A percentile compares a stretch with the other conserved stretches of the same genome.
These are phyloP conservation scores for Fusarium floridanum DNA, from an alignment of 2,329 filamentous ascomycete species.

Conservation along the genomic window DNA sequence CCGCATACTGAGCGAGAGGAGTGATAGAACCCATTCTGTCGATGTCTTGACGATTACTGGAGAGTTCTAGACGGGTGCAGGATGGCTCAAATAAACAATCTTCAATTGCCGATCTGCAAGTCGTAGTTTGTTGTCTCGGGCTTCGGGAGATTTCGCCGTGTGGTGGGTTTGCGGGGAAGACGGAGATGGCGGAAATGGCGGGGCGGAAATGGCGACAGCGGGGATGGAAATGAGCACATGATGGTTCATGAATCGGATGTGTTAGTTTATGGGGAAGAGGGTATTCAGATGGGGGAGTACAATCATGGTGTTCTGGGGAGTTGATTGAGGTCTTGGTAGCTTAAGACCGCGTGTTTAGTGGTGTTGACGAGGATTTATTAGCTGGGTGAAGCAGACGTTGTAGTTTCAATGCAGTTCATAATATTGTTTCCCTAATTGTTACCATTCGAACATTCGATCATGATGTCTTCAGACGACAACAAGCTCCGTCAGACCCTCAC, in stretches of 20 bases:
- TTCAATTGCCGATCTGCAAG: background rate
- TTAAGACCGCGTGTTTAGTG: background rate
- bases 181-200: slow-evolving; percentile 12
- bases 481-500: slow-evolving; percentile 9
- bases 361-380: background rate
- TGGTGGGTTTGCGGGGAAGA: slow-evolving; percentile 1
- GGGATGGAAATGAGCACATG: background rate
- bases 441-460: background rate
- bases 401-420: background rate
- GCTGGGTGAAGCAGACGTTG: background rate
- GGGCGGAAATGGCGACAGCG: background rate
- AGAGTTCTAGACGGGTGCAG: background rate
- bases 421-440: too few relatives aligned
- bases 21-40: slow-evolving; percentile 2
- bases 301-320: background rate
- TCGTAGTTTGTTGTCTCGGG: background rate
- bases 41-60: background rate
- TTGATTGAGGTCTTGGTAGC: background rate
- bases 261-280: background rate
- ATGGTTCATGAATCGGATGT: background rate
- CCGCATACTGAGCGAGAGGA: slow-evolving; percentile 27
- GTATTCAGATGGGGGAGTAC: background rate
- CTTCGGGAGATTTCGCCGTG: background rate
- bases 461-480: slow-evolving; percentile 17
- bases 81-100: background rate